Percentiles rank a stretch among this genome's conserved stretches.
Evolutionary conservation across 768 basidiomycete species (phyloP).

Genomic region (Leccinum broughii): DNA sequence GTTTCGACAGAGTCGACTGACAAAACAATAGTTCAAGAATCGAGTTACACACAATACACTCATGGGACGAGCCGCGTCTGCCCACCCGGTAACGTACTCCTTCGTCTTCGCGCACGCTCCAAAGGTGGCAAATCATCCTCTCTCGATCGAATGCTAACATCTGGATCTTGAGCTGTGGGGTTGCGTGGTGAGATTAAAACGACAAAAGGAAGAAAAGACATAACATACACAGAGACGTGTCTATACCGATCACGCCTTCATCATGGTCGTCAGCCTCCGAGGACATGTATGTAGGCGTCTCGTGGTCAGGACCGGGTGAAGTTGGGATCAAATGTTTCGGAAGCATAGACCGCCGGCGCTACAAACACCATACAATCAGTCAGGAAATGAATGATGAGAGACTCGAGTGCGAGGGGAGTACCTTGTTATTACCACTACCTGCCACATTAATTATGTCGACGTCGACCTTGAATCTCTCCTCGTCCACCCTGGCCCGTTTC

Average conservation of each 20-base stretch:
- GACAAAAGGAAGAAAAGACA: slow-evolving; percentile 2
- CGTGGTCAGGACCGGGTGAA: slow-evolving; percentile 19
- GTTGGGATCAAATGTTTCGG: slow-evolving; percentile 52
- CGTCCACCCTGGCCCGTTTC: slow-evolving; percentile 60
- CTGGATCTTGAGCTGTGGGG: slow-evolving; percentile 26
- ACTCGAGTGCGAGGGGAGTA: slow-evolving; percentile 26
- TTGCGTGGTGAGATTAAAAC: slow-evolving; percentile 7
- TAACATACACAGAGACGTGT: slow-evolving; percentile 28
- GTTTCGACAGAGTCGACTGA: background rate
- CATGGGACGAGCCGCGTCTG: slow-evolving; percentile 28
- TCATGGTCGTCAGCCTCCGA: slow-evolving; percentile 32
- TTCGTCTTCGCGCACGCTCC: slow-evolving; percentile 62
- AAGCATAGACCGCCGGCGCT: slow-evolving; percentile 77
- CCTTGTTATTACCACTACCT: slow-evolving; percentile 60
- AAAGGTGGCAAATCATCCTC: slow-evolving; percentile 66
- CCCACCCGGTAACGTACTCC: slow-evolving; percentile 37
- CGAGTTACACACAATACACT: background rate
- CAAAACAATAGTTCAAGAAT: background rate
- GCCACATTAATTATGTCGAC: slow-evolving; percentile 57
- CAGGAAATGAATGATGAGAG: background rate
- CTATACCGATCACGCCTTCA: slow-evolving; percentile 30
- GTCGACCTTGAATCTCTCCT: slow-evolving; percentile 64
- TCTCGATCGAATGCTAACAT: slow-evolving; percentile 28
- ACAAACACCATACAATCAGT: background rate
- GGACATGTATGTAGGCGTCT: slow-evolving; percentile 18